phyloP scores from a whole-genome alignment of 106 monocot species.

The Acanthochlamys bracteata region DNA sequence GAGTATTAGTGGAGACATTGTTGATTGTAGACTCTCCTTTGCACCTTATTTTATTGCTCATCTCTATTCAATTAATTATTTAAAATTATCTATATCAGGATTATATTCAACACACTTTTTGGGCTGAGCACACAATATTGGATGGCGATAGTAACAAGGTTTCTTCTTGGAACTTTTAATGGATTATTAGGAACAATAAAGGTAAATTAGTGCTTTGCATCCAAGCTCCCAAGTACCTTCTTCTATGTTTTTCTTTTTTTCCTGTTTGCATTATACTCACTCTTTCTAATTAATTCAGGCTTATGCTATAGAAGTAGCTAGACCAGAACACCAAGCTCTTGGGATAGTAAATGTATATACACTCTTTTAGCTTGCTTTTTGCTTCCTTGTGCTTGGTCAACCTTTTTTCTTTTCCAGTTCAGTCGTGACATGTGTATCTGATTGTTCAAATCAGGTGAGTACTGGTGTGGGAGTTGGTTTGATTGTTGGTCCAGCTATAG shows the following conservation, averaged over 20 bases:
- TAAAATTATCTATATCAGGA: constrained; percentile 21
- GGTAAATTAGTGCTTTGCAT: constrained; percentile 14
- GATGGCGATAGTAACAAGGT: constrained; percentile 71
- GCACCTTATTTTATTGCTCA: neutral
- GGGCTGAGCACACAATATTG: constrained; percentile 63
- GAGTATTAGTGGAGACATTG: too few relatives aligned
- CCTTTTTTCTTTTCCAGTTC: neutral
- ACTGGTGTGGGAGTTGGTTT: constrained; percentile 54
- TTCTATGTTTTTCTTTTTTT: neutral
- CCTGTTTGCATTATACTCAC: neutral
- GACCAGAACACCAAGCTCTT: constrained; percentile 65
- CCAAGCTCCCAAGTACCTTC: neutral
- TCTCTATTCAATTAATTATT: too few relatives aligned
- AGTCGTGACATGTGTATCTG: neutral
- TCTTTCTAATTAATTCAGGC: constrained; percentile 32
- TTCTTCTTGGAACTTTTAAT: constrained; percentile 56
- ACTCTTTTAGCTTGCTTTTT: neutral
- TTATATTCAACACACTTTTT: constrained; percentile 65
- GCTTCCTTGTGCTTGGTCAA: neutral
- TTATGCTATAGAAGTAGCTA: constrained; percentile 63
- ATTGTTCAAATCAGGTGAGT: constrained; percentile 34
- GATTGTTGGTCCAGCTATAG: constrained; percentile 77
- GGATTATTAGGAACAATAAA: constrained; percentile 70
- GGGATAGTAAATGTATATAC: constrained; percentile 34
- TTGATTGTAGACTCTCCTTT: too few relatives aligned